Evolutionary conservation across 2,329 filamentous ascomycete genomes (phyloP), one percentile per base, ranked within the genome.

Genomic region (Paecilomyces dactylethromorphus): DNA sequence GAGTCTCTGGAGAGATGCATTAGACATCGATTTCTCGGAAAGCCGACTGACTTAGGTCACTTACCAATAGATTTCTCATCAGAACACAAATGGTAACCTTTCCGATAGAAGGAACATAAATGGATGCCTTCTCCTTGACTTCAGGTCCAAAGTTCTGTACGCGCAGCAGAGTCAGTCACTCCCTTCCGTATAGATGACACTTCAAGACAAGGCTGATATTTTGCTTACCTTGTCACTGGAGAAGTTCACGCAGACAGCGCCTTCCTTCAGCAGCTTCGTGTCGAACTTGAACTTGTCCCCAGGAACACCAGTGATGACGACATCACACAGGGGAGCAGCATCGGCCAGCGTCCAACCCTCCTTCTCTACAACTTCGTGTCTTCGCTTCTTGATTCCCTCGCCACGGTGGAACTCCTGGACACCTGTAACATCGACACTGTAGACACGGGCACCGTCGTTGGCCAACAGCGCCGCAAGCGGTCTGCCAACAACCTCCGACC

Each of bases 171-270:
- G 59, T 32, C 12, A 58, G 51, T 56, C n/a, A 57, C 45, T 51
- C n/a, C 8, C 15, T 32, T 3, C n/a, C 11, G n/a, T 32, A n/a
- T 12, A 50, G 22, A 13, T 21, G 1, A 18, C 35, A 39, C 15
- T 53, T 6, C 6, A 15, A 8, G 50, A 52, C 13, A 12, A 21
- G n/a, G 32, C 15, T 7, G 24, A 45, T 18, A 29, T 31, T 15
- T 22, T 54, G 56, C 75, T 60, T 68, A 85, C 83, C 81, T 92
- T 91, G 76, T 90, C 91, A 56, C 91, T 96, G 7, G 92, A 95
- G 74, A 99, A 97, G 78, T 99, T 99, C 79, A 99, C 92, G 81
- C 94, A 99, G n/a, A 96, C 91, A 31, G 91, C 92, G 54, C 94
- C 94, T 58, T 96, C 90, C 53, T 91, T 85, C 68, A 99, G 81